phyloP scores from a whole-genome alignment of 2,329 filamentous ascomycete species.

The Curvularia verruculosa region DNA sequence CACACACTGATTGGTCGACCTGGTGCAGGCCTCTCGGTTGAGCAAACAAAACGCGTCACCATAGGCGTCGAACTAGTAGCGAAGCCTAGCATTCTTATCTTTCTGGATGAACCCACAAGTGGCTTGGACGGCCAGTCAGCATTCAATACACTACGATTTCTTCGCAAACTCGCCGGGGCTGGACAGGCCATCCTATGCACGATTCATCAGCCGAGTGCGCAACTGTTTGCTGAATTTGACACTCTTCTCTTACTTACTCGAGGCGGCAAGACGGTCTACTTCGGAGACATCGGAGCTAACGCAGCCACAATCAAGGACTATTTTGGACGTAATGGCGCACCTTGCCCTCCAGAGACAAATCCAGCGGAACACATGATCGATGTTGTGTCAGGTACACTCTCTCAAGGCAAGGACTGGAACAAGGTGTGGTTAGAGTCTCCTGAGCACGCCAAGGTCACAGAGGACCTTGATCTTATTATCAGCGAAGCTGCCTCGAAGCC shows the following conservation, averaged over 20 bases:
- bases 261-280: conserved; percentile 78
- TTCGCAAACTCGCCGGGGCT: conserved; percentile 82
- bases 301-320: conserved; percentile 69
- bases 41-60: conserved; percentile 67
- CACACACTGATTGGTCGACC: conserved; percentile 57
- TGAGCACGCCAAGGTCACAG: background rate
- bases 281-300: conserved; percentile 74
- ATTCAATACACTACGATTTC: conserved; percentile 81
- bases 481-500: background rate
- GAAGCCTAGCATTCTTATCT: conserved; percentile 26
- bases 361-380: conserved; percentile 78
- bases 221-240: conserved; percentile 87
- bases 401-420: conserved; percentile 2
- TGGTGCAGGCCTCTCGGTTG: conserved; percentile 41
- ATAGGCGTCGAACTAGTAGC: conserved; percentile 56
- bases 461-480: background rate
- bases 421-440: conserved; percentile 1
- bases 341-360: conserved; percentile 70
- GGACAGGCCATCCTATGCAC: conserved; percentile 85
- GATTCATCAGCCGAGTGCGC: conserved; percentile 90
- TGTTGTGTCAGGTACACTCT: conserved; percentile 36
- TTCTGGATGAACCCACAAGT: conserved; percentile 70
- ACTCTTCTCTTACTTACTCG: conserved; percentile 74
- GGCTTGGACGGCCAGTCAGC: conserved; percentile 82
- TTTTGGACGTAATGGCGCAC: conserved; percentile 72